Conservation (phyloP, 2,329 filamentous ascomycete species). For the Ophiostoma triangulosporum region DNA sequence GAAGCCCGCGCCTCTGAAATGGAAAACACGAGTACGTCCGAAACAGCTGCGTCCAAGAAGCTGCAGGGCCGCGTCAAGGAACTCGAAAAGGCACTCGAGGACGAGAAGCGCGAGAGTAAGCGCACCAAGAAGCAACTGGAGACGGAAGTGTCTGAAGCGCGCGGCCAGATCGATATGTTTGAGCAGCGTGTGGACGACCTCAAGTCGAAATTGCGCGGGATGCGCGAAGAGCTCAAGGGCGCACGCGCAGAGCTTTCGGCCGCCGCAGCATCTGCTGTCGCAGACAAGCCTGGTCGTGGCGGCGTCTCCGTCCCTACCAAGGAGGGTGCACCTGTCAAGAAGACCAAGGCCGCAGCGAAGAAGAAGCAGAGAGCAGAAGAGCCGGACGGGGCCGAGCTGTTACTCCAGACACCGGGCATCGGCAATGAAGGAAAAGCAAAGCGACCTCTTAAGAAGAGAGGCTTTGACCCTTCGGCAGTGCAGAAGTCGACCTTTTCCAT, state of each 20-base stretch:
- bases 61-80: constrained; percentile 22
- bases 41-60: constrained; percentile 5
- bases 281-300: constrained; percentile 25
- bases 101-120: constrained; percentile 32
- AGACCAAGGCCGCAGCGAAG: constrained; percentile 18
- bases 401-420: constrained; percentile 30
- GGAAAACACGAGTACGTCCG: constrained; percentile 18
- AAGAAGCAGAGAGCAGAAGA: constrained; percentile 35
- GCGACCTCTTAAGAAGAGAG: constrained; percentile 40
- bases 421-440: constrained; percentile 19
- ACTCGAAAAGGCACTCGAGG: constrained; percentile 22
- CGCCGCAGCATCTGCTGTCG: constrained; percentile 19
- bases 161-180: constrained; percentile 48
- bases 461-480: constrained; percentile 47
- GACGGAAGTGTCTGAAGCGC: constrained; percentile 44
- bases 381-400: constrained; percentile 31
- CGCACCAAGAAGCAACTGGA: constrained; percentile 33
- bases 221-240: constrained; percentile 62
- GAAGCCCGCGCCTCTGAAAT: constrained; percentile 11
- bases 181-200: constrained; percentile 59
- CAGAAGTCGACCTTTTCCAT: constrained; percentile 91
- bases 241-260: constrained; percentile 27
- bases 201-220: constrained; percentile 53
- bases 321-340: constrained; percentile 3
- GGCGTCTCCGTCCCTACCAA: constrained; percentile 1